Conservation (phyloP, 768 basidiomycete species). For the Mycena galericulata region DNA sequence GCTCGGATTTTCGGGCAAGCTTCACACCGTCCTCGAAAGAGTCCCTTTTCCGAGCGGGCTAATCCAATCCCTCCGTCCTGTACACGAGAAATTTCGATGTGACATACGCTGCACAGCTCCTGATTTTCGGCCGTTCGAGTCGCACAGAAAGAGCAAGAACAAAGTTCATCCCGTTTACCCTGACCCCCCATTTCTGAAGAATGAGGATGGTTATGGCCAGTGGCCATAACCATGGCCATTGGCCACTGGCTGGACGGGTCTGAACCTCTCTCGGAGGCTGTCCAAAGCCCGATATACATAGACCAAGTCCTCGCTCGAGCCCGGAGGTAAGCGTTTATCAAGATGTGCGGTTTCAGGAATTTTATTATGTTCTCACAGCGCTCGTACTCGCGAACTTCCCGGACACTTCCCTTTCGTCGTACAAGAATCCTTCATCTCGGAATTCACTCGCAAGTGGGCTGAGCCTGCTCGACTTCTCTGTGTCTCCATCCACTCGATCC, state of each 20-base stretch:
- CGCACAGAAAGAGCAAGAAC: not conserved
- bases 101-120: conserved; percentile 68
- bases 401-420: conserved; percentile 76
- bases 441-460: conserved; percentile 61
- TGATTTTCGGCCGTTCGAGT: conserved; percentile 63
- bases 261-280: no score
- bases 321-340: no score
- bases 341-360: no score
- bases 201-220: conserved; percentile 4
- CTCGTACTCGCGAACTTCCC: conserved; percentile 78
- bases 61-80: conserved; percentile 65
- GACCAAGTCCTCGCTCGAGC: no score
- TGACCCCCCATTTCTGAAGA: not conserved
- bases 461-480: conserved; percentile 61
- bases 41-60: conserved; percentile 65
- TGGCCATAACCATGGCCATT: no score
- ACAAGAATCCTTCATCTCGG: conserved; percentile 60
- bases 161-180: not conserved
- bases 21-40: conserved; percentile 63
- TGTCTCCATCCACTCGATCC: conserved; percentile 47
- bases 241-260: no score
- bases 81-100: conserved; percentile 58
- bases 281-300: no score
- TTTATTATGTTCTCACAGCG: conserved; percentile 50
- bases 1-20: conserved; percentile 57